Evolutionary conservation across 2,329 filamentous ascomycete species (phyloP), one percentile per base, ranked within the genome.

Genomic region (Xylariales sp.): DNA sequence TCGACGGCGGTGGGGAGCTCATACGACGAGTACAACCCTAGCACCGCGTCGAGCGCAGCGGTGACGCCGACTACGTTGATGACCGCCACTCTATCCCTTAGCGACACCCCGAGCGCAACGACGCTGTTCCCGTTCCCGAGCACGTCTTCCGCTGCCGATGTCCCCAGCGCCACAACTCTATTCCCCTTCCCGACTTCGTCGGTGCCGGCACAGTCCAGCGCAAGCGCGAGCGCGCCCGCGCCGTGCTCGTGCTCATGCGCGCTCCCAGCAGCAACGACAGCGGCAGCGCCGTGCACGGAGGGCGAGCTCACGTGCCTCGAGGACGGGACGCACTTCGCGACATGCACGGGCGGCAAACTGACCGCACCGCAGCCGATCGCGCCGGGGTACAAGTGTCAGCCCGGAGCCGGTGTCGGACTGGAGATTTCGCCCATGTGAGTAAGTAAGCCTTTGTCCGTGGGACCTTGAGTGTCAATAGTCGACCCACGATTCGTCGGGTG

Each of bases 261-360:
- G n/a, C 9, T 67, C 36, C 16, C 55, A 8, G 55, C 46, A 3
- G n/a, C 39, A 23, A 41, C 34, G 18, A 60, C n/a, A 30, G 8
- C 50, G 3, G 75, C 73, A 41, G 53, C 60, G 1, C 9, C 50
- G 2, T 75, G 75, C 43, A 53, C 60, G 2, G 74, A 75, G 46
- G 71, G 74, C 9, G 46, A 74, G n/a, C 71, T 76, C 9, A 74
- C 72, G 2, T 75, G 74, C n/a, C 68, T 75, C 32, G 64, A 65
- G 0, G 71, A 75, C 39, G 70, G 69, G 8, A 62, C 56, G 5
- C 72, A 73, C 45, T 75, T 76, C 54, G 70, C 72, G 10, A 74
- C 67, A 1, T 75, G 74, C 53, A 75, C 72, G 2, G 73, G 73
- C 6, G 72, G 75, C 8, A 60, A 69, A 48, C 45, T 75, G 48